Base-by-base conservation (phyloP, 345 rosid species). In the Iberis pinnata region DNA sequence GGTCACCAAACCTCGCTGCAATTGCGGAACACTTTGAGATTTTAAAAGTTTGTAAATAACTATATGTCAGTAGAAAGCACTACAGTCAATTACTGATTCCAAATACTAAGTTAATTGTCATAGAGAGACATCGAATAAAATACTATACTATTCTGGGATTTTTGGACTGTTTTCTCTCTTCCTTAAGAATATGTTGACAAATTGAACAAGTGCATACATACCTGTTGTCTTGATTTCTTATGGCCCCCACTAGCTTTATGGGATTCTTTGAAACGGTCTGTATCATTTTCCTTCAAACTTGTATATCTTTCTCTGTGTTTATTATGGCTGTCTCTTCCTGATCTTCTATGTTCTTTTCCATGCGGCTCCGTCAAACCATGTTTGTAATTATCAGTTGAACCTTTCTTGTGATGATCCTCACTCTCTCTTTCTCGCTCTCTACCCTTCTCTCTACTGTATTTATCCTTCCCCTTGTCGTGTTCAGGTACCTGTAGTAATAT, bases 391-490 rank as follows among this genome's bases (percentile, higher is more conserved):
- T 76, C 84, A 47, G 74, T 70, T 58, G 70, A 76, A 60, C 71
- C 80, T 57, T 76, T 72, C 74, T 69, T 73, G 18, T 18, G 43
- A 67, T 62, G 76, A 60, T 78, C 81, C 43, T 76, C 77, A 13
- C 61, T 74, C 60, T 81, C 90, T 69, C 82, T 76, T 50, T 76
- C 84, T 37, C 78, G 74, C 24, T 75, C 78, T 68, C 75, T 78
- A 32, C 77, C 88, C 56, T 73, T 82, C 31, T 77, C 96, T 64
- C 87, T 78, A 63, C 87, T 76, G 47, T 86, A 79, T 49, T 74
- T 86, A 35, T 49, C 65, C 64, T 72, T 82, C 70, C 76, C 76
- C 71, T 72, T 74, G 32, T 89, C 88, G 55, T 75, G 81, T 51
- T 80, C 83, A 55, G 78, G 79, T 18, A 76, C 86, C 96, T 84